A percentile compares a stretch with the other conserved stretches of the same genome.
Conservation (phyloP, 208 protist genomes). For the Acanthamoeba sp. region DNA sequence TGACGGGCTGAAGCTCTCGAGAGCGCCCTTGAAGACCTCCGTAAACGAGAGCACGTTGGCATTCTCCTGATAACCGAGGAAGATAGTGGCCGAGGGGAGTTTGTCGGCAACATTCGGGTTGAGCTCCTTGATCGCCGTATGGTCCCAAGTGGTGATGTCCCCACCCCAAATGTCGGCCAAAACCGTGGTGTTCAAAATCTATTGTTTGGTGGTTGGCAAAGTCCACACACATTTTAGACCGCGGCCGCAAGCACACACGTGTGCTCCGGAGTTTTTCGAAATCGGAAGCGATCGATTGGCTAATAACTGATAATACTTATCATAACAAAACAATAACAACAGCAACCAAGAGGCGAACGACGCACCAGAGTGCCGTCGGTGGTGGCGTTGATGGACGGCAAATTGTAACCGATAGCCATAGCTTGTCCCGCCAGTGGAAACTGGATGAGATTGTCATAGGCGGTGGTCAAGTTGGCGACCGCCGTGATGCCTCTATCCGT, state of each 20-base stretch:
- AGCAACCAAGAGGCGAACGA: neutral
- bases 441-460: neutral
- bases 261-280: too few relatives aligned
- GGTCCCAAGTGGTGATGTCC: constrained; percentile 28
- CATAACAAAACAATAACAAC: neutral
- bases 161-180: constrained; percentile 32
- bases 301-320: too few relatives aligned
- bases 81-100: neutral
- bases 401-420: neutral
- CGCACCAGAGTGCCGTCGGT: neutral
- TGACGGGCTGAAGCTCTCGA: neutral
- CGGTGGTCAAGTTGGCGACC: neutral
- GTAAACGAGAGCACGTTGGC: neutral
- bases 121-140: constrained; percentile 7
- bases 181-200: neutral
- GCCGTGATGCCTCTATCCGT: neutral
- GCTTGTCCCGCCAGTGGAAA: neutral
- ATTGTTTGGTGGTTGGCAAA: too few relatives aligned
- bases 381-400: neutral
- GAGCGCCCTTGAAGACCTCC: neutral
- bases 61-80: neutral
- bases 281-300: too few relatives aligned
- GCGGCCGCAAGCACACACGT: too few relatives aligned
- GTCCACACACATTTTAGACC: too few relatives aligned
- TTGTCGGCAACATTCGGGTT: neutral